Conservation (phyloP, 805 yeast genomes). For the Kluyveromyces wickerhamii region DNA sequence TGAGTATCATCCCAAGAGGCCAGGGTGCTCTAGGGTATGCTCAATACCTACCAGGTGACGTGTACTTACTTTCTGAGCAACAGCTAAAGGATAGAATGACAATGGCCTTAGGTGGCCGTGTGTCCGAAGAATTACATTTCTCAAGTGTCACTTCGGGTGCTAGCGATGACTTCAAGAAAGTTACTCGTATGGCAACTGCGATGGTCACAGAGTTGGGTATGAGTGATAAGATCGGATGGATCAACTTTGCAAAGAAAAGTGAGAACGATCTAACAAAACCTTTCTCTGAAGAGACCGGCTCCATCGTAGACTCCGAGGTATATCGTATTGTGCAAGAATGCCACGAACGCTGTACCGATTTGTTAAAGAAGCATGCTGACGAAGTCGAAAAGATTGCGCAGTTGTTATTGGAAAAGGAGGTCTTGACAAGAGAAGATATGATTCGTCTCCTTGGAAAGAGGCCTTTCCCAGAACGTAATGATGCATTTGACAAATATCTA, state of each 20-base stretch:
- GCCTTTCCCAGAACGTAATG: slow-evolving; percentile 85
- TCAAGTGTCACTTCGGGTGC: slow-evolving; percentile 87
- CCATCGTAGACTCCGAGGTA: slow-evolving; percentile 74
- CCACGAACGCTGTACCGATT: slow-evolving; percentile 58
- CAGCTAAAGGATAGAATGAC: slow-evolving; percentile 79
- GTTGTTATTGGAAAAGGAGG: slow-evolving; percentile 78
- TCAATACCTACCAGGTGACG: slow-evolving; percentile 87
- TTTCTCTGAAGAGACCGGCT: slow-evolving; percentile 81
- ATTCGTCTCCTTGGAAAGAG: slow-evolving; percentile 80
- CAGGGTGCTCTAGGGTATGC: slow-evolving; percentile 96
- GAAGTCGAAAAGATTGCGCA: slow-evolving; percentile 85
- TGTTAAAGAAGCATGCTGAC: slow-evolving; percentile 59
- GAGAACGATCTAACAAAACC: slow-evolving; percentile 72
- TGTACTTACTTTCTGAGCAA: slow-evolving; percentile 65
- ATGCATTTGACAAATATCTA: slow-evolving; percentile 52
- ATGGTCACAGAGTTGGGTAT: slow-evolving; percentile 88
- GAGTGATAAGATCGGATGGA: slow-evolving; percentile 72
- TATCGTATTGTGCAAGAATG: slow-evolving; percentile 69
- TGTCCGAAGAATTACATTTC: slow-evolving; percentile 84
- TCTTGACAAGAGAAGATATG: slow-evolving; percentile 91
- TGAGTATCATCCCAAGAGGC: slow-evolving; percentile 91
- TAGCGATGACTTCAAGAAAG: slow-evolving; percentile 85
- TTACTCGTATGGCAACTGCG: slow-evolving; percentile 78
- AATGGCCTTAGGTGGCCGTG: slow-evolving; percentile 93
- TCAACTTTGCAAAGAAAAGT: slow-evolving; percentile 57